Evolutionary conservation across 148 eudicot species (phyloP), one percentile per base, ranked within the genome.

Genomic region (Gaultheria prostrata): DNA sequence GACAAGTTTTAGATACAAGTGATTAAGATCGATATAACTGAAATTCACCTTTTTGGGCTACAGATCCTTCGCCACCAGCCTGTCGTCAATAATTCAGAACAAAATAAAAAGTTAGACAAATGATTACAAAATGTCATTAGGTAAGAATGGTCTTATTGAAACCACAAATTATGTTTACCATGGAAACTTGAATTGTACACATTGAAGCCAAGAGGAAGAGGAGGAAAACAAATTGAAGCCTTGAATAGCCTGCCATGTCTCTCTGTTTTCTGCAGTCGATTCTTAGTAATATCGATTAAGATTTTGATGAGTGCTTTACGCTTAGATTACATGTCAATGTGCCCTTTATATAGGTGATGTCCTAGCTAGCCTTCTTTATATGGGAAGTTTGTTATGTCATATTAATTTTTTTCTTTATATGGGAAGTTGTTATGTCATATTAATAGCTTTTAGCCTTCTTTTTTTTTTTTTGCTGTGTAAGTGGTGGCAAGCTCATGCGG

Each of bases 121-220:
- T 21, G 21, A 17, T 39, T 33, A 35, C 8, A 39, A 15, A 17
- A 35, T 39, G 33, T 72, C 43, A 1, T 7, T 72, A 8, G 1
- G 7, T 18, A 72, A 17, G 9, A 33, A 8, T 71, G 43, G 33
- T 30, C 21, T 73, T 43, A 21, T 33, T 20, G 51, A 39, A 8
- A 9, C 24, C 21, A 35, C 45, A 17, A 0, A 15, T 7, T 70
- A 11, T 45, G 21, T 35, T 43, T n/a, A 45, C 78, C 78, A 75
- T 33, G 45, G 78, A 75, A n/a, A 75, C 53, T 75, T 46, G 78
- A 11, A 75, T 75, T 30, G 78, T 75, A 43, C 51, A 75, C 78
- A 45, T 45, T 2, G 54, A 75, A 75, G 53, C 78, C 78, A 75
- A 39, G n/a, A 75, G 78, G 78, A 45, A 43, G 53, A 75, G 12